Evolutionary conservation across 2,329 filamentous ascomycete species (phyloP), one percentile per base, ranked within the genome.

Genomic region (Mycosphaerella sp.): DNA sequence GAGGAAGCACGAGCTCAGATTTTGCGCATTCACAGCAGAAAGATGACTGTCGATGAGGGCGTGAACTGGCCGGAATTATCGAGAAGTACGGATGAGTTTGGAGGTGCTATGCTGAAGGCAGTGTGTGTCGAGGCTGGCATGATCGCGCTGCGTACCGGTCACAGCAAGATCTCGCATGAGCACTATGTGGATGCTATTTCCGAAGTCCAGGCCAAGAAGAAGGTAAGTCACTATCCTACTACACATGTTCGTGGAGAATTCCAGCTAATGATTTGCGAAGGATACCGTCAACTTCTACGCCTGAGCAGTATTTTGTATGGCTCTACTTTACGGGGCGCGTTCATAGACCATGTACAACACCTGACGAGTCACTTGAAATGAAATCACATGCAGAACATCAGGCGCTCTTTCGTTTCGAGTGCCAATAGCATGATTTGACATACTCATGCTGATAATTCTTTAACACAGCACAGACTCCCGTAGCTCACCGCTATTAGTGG

Each of bases 91-190:
- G 93, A 98, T 69, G 93, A 98, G 73, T 98, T 98, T 69, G 93
- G 93, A 53, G 93, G 93, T 68, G 93, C 93, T 54, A 91, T 95
- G 82, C 75, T 98, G 62, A 98, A 98, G 79, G 93, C 93, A 39
- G 93, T 98, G 17, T 98, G 93, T 70, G 93, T 98, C 21, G 93
- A 98, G 75, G 93, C 93, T 45, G 93, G 93, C 68, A 98, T 98
- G 93, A 98, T 98, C 73, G 93, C 93, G 25, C 76, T 98, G 66
- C 82, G 93, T 62, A 89, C 85, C 70, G 93, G 93, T 55, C 90
- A 95, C 78, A 89, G 85, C 73, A 96, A 96, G 80, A 93, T 98
- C 67, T 87, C 86, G 54, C 93, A 98, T 70, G 93, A 98, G 76
- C 89, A 98, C 72, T 98, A 97, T 68, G 93, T 98, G 44, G 93